Evolutionary conservation across 352 stramenopile species (phyloP).

Genomic region (Aphanomyces euteiches): DNA sequence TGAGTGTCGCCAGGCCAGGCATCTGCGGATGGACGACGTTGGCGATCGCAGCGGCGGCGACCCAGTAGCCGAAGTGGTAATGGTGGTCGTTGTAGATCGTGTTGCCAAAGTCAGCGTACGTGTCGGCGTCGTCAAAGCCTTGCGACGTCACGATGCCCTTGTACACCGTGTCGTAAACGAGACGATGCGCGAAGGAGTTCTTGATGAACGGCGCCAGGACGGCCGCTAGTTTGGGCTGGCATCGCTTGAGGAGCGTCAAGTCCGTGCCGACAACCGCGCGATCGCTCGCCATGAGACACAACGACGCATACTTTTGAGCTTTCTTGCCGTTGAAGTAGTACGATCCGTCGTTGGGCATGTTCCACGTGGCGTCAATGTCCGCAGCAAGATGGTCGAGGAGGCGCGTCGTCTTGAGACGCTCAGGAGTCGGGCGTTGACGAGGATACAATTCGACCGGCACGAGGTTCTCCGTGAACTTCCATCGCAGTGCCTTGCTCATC

Average conservation of each 20-base stretch:
- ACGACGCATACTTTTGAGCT: conserved; percentile 74
- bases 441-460: conserved; percentile 26
- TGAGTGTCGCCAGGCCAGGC: conserved; percentile 49
- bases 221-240: conserved; percentile 53
- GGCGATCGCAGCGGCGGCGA: conserved; percentile 55
- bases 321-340: conserved; percentile 80
- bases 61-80: conserved; percentile 78
- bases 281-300: conserved; percentile 67
- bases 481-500: conserved; percentile 30
- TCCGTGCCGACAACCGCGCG: conserved; percentile 44
- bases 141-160: conserved; percentile 46
- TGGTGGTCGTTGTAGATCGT: conserved; percentile 81
- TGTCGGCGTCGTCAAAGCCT: conserved; percentile 46
- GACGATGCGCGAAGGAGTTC: conserved; percentile 46
- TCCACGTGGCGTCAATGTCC: conserved; percentile 58
- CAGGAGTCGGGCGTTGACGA: not conserved
- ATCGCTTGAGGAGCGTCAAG: conserved; percentile 41
- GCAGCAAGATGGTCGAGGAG: conserved; percentile 34
- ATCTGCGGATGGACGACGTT: conserved; percentile 61
- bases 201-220: conserved; percentile 55
- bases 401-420: not conserved
- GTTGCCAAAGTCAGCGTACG: conserved; percentile 71
- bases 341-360: conserved; percentile 37
- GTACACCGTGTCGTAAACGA: conserved; percentile 71
- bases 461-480: conserved; percentile 46